A percentile compares a stretch with the other conserved stretches of the same genome.
Evolutionary conservation across 805 yeast genomes (phyloP).

Genomic region (Candida insectorum): DNA sequence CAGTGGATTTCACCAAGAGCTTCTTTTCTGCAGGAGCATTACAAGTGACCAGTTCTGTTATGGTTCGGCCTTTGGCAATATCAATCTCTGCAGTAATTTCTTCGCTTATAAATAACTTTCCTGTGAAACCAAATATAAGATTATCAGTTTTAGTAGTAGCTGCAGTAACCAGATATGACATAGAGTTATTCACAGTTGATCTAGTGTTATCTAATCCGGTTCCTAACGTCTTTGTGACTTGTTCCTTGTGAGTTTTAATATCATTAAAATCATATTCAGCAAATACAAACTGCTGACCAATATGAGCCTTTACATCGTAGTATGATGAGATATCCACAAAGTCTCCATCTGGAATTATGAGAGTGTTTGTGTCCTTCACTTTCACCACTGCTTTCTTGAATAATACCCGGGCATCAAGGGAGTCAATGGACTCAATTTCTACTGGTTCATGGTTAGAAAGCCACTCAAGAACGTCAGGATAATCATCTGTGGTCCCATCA

Average conservation of each 20-base stretch:
- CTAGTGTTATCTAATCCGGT: slow-evolving; percentile 7
- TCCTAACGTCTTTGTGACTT: slow-evolving; percentile 1
- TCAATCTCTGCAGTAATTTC: slow-evolving; percentile 2
- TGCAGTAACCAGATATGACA: slow-evolving; percentile 1
- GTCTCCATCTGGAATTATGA: slow-evolving; percentile 12
- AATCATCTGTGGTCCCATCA: background rate
- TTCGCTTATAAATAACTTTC: background rate
- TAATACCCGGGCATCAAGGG: slow-evolving; percentile 9
- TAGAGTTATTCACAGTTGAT: slow-evolving; percentile 4
- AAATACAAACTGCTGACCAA: slow-evolving; percentile 2
- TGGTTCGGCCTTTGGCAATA: background rate
- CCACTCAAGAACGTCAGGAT: slow-evolving; percentile 2
- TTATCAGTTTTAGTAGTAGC: slow-evolving; percentile 1
- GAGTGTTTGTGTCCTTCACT: slow-evolving; percentile 9
- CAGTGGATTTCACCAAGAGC: background rate
- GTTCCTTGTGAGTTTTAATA: background rate
- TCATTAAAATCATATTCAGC: slow-evolving; percentile 7
- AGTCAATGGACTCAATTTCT: slow-evolving; percentile 9
- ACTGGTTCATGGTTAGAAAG: slow-evolving; percentile 2
- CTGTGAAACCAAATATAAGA: background rate
- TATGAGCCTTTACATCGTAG: background rate
- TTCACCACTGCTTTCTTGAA: slow-evolving; percentile 12
- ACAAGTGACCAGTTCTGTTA: slow-evolving; percentile 3
- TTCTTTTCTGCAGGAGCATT: slow-evolving; percentile 3
- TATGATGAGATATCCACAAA: slow-evolving; percentile 6